Base-by-base conservation (phyloP, 164 flowering plant species). In the Aristolochia contorta region DNA sequence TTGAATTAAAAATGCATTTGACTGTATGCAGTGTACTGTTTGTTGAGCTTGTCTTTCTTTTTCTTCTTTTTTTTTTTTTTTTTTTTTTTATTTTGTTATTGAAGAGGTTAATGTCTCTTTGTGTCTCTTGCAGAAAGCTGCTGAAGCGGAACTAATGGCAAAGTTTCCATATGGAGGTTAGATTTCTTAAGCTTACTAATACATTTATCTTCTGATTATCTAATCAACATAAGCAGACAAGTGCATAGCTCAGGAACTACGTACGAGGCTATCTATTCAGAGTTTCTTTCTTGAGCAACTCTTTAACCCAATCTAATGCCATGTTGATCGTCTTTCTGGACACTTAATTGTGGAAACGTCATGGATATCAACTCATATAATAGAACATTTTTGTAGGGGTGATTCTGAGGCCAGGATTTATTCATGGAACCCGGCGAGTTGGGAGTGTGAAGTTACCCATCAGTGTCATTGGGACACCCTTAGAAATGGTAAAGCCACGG, bases 341-440 rank as follows among this genome's bases (percentile, higher is more conserved):
- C 7, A 37, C 43, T 3, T 10, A 10, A 10, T 37, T 37, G 12
- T 0, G 9, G 9, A 37, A 37, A 37, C 7, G 10, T 37, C 9
- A 37, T 3, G 43, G 9, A 37, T 37, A 37, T 37, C 9, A 8
- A 37, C 43, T 37, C 43, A 37, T 37, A 37, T 37, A 8, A 37
- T 4, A 37, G 43, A 37, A 37, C 9, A 37, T 37, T 47, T 56
- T 66, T 72, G 37, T 84, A 92, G 98, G 96, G 59, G 81, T 89
- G 19, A 86, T 89, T 61, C 68, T 92, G 69, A 83, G 96, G 80
- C 96, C 98, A 41, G 98, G 98, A 14, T 89, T 92, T 67, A 87
- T 92, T 21, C 72, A 92, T 72, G 98, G 98, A 46, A 89, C 96
- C 49, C 96, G 98, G 32, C 76, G 62, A 49, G 91, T 87, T 67